Percentiles rank a stretch among this genome's conserved stretches.
Conservation (phyloP, 2,329 filamentous ascomycete genomes). For the Mycosphaerelloides madeirae region DNA sequence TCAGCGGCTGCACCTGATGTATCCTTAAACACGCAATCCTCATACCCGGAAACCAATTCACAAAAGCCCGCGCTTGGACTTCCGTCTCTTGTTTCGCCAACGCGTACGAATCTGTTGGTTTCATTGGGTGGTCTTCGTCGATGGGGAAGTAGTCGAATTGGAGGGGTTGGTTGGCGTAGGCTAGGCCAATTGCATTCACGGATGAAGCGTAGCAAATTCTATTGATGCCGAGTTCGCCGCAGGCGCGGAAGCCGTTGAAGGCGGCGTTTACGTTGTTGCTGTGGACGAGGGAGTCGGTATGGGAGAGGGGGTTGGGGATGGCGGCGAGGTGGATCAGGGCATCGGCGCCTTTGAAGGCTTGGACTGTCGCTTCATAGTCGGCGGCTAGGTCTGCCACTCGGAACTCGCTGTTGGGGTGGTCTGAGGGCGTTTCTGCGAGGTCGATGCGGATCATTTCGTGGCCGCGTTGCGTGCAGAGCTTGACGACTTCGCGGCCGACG, state of each 20-base stretch:
- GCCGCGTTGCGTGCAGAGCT: slow-evolving; percentile 30
- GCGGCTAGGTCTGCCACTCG: slow-evolving; percentile 32
- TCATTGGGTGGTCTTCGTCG: slow-evolving; percentile 33
- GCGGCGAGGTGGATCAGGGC: slow-evolving; percentile 38
- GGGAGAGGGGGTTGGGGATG: slow-evolving; percentile 35
- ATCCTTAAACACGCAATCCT: slow-evolving; percentile 38
- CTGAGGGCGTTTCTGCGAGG: slow-evolving; percentile 22
- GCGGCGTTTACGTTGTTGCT: slow-evolving; percentile 37
- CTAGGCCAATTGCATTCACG: slow-evolving; percentile 38
- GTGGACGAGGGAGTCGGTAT: slow-evolving; percentile 32
- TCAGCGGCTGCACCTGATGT: slow-evolving; percentile 33
- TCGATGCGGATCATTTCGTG: slow-evolving; percentile 35
- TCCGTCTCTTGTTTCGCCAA: slow-evolving; percentile 37
- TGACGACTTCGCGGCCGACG: slow-evolving; percentile 30
- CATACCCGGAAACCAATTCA: slow-evolving; percentile 36
- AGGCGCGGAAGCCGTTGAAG: slow-evolving; percentile 39
- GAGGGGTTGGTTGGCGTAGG: slow-evolving; percentile 34
- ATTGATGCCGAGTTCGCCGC: slow-evolving; percentile 34
- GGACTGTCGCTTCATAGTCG: slow-evolving; percentile 31
- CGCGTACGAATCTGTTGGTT: slow-evolving; percentile 36
- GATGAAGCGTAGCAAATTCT: slow-evolving; percentile 36
- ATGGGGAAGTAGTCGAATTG: slow-evolving; percentile 37
- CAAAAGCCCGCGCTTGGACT: slow-evolving; percentile 32
- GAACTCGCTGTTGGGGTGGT: slow-evolving; percentile 32
- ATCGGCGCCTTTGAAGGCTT: slow-evolving; percentile 35